Base-by-base conservation (phyloP, 1,284 basidiomycete species). In the Ustilago trichophora region DNA sequence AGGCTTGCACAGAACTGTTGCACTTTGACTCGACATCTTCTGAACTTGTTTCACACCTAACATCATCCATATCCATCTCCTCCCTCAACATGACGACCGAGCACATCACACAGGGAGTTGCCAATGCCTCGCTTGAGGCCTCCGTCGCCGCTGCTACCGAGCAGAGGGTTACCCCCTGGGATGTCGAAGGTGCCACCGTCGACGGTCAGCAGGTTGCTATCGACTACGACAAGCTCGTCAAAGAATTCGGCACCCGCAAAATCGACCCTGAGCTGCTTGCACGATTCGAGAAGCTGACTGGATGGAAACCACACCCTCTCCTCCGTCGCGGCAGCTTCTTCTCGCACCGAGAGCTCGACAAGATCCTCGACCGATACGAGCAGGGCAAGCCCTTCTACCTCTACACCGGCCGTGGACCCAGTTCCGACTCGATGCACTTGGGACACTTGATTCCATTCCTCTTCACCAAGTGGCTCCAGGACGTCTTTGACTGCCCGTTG, bases 381-480 rank as follows among this genome's bases (percentile, higher is more conserved):
- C 90, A 96, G 82, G 90, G 91, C 16, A 96, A 98, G 83, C 95
- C 94, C 6, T 98, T 98, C 85, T 99, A 92, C 85, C 85, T 99
- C 69, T 99, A 99, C 83, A 99, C 96, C 0, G 96, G 96, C 29
- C 88, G 96, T 54, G 96, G 96, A 11, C 96, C 96, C 16, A 93
- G 91, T 73, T 95, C 91, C 72, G 92, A 92, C 81, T 96, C 92
- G 77, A 92, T 99, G 91, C 96, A 99, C 84, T 84, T 98, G 64
- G 96, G 96, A 21, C 96, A 99, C 81, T 90, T 96, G 88, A 90
- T 98, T 58, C 96, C 95, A 1, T 98, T 99, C 83, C 87, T 91
- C 46, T 97, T 99, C 83, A 98, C 96, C 52, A 94, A 95, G 91
- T 98, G 95, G 93, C 83, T 98, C 59, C 95, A 98, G 83, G 92